Evolutionary conservation across 805 yeast genomes (phyloP), one percentile per base, ranked within the genome.

Genomic region (Starmerella bombicola): DNA sequence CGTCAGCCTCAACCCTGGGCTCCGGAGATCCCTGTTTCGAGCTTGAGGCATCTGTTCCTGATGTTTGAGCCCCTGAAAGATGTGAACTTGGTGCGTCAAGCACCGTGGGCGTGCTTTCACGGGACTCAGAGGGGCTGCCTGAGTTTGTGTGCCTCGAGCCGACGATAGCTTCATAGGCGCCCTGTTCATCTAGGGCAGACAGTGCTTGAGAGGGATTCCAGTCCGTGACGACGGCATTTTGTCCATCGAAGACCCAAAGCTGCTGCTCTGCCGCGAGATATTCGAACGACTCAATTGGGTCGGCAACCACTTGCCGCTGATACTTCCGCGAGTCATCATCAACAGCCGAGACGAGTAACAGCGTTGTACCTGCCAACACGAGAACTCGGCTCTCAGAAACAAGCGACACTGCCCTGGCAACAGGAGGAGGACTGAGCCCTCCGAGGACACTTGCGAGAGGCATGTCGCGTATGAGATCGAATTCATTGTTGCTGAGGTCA

Each of bases 161-260:
- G n/a, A n/a, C n/a, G n/a, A n/a, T n/a, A n/a, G n/a, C n/a, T n/a
- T n/a, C n/a, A 19, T 23, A 40, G 15, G 33, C 32, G 19, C 29
- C 16, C 3, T 32, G 29, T 3, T 13, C 16, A 13, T 18, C 38
- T n/a, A 5, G 23, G 5, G 19, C 19, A 12, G 9, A 30, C 22
- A 12, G 23, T 26, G 16, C 18, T 10, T 28, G 24, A 3, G 17
- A 18, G 12, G 45, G 40, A 9, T 41, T 20, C 47, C 46, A 47
- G 6, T 35, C 30, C 15, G 42, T 38, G 13, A 42, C 38, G 9
- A 49, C 43, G 29, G 43, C 46, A 29, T 59, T 56, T 12, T 53
- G 50, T 6, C 69, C 69, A 37, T 62, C 67, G 47, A 62, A 66
- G 1, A 64, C 65, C 66, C 69, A 66, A 23, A 65, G 45, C 37